A percentile compares a stretch with the other conserved stretches of the same genome.
Evolutionary conservation across 202 grass and related monocot species (phyloP).

Genomic region (Miscanthus sacchariflorus): DNA sequence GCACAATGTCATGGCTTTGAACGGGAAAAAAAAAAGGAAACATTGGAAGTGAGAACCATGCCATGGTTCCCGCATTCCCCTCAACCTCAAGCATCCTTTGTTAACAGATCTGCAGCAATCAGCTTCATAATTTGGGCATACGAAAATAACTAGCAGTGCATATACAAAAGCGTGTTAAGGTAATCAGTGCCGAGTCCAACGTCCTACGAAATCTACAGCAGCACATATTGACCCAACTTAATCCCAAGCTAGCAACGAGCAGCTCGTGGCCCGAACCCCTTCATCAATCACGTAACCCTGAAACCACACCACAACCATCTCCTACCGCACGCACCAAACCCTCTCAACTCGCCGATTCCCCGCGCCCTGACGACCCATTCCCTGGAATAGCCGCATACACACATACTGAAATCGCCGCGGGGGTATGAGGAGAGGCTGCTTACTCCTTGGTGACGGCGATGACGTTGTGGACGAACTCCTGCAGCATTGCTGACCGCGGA

Average conservation of each 20-base stretch:
- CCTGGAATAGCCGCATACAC: neutral
- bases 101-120: neutral
- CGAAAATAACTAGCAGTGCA: neutral
- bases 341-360: neutral
- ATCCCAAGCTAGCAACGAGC: slow-evolving; percentile 16
- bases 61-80: neutral
- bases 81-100: neutral
- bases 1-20: neutral
- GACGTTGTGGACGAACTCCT: slow-evolving; percentile 73
- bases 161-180: neutral
- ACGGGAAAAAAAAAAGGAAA: neutral
- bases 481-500: slow-evolving; percentile 59
- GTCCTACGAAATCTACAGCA: slow-evolving; percentile 6
- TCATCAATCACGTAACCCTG: neutral
- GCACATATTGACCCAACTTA: slow-evolving; percentile 7
- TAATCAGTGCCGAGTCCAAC: neutral
- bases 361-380: slow-evolving; percentile 15
- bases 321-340: neutral
- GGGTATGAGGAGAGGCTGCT: neutral
- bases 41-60: neutral
- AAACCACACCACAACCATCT: neutral
- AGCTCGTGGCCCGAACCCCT: neutral
- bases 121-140: slow-evolving; percentile 7
- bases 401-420: neutral
- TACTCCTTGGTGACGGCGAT: slow-evolving; percentile 82